phyloP scores from a whole-genome alignment of 768 basidiomycete species.

The Naganishia kalamii region DNA sequence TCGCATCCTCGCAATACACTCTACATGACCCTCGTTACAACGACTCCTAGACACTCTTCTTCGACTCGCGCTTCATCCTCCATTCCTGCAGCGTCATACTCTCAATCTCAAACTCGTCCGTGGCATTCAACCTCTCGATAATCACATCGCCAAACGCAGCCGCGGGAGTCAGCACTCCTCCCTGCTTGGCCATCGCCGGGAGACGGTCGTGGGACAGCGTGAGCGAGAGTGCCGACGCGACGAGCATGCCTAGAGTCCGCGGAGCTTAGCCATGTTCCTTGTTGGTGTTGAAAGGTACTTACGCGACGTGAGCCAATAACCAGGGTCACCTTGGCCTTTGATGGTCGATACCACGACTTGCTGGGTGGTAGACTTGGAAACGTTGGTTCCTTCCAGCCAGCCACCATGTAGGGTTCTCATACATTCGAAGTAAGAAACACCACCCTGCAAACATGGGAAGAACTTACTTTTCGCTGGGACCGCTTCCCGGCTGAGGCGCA shows the following conservation, averaged over 20 bases:
- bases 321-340: constrained; percentile 66
- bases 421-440: background rate
- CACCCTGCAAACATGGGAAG: background rate
- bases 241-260: constrained; percentile 73
- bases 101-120: constrained; percentile 45
- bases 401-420: constrained; percentile 61
- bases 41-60: constrained; percentile 16
- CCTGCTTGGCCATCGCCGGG: constrained; percentile 56
- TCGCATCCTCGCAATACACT: no score
- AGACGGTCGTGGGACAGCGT: constrained; percentile 55
- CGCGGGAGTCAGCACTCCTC: constrained; percentile 78
- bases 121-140: constrained; percentile 45
- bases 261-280: background rate
- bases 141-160: constrained; percentile 73
- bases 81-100: constrained; percentile 26
- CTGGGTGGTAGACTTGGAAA: constrained; percentile 58
- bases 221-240: constrained; percentile 69
- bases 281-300: constrained; percentile 14
- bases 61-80: background rate
- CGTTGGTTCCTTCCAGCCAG: constrained; percentile 59
- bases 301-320: constrained; percentile 41
- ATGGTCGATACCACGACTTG: constrained; percentile 58
- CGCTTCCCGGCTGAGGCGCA: constrained; percentile 30
- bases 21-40: background rate
- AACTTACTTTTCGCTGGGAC: constrained; percentile 54